Base-by-base conservation (phyloP, 352 stramenopile genomes). In the Globisporangium okanoganense region DNA sequence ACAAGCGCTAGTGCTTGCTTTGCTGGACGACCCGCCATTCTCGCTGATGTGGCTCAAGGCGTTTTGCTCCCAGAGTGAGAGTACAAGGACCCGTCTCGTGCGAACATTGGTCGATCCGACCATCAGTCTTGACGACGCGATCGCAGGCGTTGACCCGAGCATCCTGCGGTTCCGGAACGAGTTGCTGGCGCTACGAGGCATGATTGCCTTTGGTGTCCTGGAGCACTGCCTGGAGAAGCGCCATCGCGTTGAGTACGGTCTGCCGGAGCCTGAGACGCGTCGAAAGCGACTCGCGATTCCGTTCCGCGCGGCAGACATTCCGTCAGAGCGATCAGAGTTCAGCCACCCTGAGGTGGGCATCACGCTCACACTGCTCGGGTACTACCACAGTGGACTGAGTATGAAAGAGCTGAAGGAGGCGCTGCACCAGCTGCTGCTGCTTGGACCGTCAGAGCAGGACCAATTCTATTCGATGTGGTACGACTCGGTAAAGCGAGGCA, bases 271-370 rank as follows among this genome's bases (percentile, higher is more conserved):
- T 48, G 62, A 60, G 2, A 64, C 69, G 0, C 83, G 83, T 31
- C 51, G 4, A 0, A 97, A 95, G 63, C 71, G 72, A n/a, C 69
- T 97, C n/a, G 88, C 87, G 10, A 86, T 97, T 22, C 91, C 90
- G 22, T 97, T 95, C 60, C 72, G 78, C 55, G 88, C 81, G 18
- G 85, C 85, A 3, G 87, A 96, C 69, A 84, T 93, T 10, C 89
- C 88, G 8, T 76, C 82, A 3, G 76, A 93, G 29, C 70, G 88
- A 4, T 82, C 80, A 3, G 92, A 98, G 62, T 97, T 95, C 70
- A 89, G 82, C 45, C 90, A 98, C 56, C 92, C 88, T 8, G 88
- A 96, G 59, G 78, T 90, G 35, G 79, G 79, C 27, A 87, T 98
- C 47, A 61, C 75, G 12, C 72, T 96, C 8, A 97, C 90, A 5